phyloP scores from a whole-genome alignment of 768 basidiomycete genomes.

The Agaricus subrufescens region DNA sequence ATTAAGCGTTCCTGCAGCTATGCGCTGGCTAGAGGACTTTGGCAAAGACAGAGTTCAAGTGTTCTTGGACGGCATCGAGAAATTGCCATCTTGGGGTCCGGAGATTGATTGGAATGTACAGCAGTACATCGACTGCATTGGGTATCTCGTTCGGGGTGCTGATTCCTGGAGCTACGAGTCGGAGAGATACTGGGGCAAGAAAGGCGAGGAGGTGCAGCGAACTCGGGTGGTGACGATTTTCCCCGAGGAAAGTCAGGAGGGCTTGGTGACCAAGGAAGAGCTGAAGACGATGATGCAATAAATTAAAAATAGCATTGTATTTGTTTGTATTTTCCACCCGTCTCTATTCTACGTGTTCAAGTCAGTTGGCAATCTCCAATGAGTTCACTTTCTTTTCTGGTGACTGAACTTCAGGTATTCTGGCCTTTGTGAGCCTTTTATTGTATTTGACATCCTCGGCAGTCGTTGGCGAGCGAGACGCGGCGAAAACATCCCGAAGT shows the following conservation, averaged over 20 bases:
- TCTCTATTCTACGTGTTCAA: not conserved
- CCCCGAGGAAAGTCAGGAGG: slow-evolving; percentile 8
- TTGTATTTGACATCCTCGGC: not conserved
- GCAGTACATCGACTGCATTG: slow-evolving; percentile 12
- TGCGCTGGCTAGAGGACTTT: slow-evolving; percentile 13
- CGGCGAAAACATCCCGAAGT: slow-evolving; percentile 89
- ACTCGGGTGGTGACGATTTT: slow-evolving; percentile 17
- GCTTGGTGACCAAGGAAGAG: slow-evolving; percentile 5
- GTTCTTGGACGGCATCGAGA: slow-evolving; percentile 7
- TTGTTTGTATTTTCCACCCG: slow-evolving; percentile 3
- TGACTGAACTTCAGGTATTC: slow-evolving; percentile 61
- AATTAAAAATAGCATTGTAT: not conserved
- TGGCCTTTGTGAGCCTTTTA: not conserved
- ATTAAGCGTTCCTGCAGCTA: slow-evolving; percentile 13
- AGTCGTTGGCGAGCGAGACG: slow-evolving; percentile 88
- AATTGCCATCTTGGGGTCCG: slow-evolving; percentile 14
- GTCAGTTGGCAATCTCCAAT: slow-evolving; percentile 23
- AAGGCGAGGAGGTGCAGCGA: slow-evolving; percentile 16
- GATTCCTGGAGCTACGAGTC: slow-evolving; percentile 11
- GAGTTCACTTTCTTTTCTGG: slow-evolving; percentile 67
- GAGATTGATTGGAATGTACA: slow-evolving; percentile 11
- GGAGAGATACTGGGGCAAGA: slow-evolving; percentile 14
- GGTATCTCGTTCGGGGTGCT: slow-evolving; percentile 12
- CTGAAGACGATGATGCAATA: not conserved
- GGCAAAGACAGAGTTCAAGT: slow-evolving; percentile 2